Conservation (phyloP, 1,284 basidiomycete species). For the Ustilago hordei region DNA sequence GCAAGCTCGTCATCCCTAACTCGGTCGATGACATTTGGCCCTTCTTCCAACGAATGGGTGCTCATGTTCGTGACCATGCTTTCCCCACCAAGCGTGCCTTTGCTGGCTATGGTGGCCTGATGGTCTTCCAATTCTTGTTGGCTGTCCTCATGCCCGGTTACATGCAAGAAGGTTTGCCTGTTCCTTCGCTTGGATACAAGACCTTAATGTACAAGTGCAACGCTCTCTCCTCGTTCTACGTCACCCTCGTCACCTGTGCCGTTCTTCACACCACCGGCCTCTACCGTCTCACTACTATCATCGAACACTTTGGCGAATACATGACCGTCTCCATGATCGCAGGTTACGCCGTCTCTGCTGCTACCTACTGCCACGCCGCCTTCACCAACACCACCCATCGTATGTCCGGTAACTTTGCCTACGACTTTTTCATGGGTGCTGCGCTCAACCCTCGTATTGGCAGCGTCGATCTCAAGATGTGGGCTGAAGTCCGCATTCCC, state of each 20-base stretch:
- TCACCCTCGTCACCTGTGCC: conserved; percentile 82
- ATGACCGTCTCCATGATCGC: conserved; percentile 96
- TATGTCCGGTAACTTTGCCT: conserved; percentile 93
- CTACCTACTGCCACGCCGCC: conserved; percentile 67
- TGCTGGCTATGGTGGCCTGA: conserved; percentile 81
- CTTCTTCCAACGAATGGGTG: conserved; percentile 85
- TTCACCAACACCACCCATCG: conserved; percentile 71
- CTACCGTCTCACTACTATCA: conserved; percentile 92
- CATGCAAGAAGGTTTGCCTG: conserved; percentile 79
- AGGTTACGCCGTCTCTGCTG: conserved; percentile 76
- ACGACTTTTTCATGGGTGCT: conserved; percentile 83
- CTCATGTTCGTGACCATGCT: conserved; percentile 87
- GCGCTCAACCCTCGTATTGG: conserved; percentile 93
- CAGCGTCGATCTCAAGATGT: conserved; percentile 97
- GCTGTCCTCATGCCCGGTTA: conserved; percentile 92
- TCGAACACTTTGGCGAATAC: conserved; percentile 94
- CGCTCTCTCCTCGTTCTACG: conserved; percentile 87
- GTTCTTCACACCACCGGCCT: conserved; percentile 82
- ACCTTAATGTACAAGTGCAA: conserved; percentile 92
- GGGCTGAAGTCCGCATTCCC: conserved; percentile 95
- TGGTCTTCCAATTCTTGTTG: conserved; percentile 88
- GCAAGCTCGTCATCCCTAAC: conserved; percentile 81
- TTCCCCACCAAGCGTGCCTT: conserved; percentile 85
- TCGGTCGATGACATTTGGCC: conserved; percentile 81
- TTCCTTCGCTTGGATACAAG: conserved; percentile 76